Evolutionary conservation across 2,329 filamentous ascomycete genomes (phyloP).

Genomic region (Alternaria hordeiaustralica): DNA sequence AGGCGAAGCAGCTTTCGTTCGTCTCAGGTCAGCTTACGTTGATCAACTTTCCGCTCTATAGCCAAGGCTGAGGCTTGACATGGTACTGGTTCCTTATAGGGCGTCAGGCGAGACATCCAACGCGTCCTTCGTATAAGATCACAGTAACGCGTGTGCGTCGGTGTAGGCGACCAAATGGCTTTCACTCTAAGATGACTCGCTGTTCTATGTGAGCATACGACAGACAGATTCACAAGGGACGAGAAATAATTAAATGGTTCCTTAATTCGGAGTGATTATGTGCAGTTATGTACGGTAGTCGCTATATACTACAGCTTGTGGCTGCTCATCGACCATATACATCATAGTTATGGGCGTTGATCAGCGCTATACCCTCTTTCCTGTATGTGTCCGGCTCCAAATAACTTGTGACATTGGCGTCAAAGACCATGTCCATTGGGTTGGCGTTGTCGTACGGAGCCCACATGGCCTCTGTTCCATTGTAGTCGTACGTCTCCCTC

Average conservation of each 20-base stretch:
- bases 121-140: background rate
- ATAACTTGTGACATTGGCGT: slow-evolving; percentile 52
- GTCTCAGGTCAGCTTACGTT: background rate
- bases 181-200: background rate
- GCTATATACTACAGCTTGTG: background rate
- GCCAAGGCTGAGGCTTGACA: background rate
- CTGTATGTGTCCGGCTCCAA: slow-evolving; percentile 55
- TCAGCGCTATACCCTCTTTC: slow-evolving; percentile 53
- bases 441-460: slow-evolving; percentile 47
- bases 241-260: background rate
- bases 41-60: background rate
- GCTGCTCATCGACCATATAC: slow-evolving; percentile 10
- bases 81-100: background rate
- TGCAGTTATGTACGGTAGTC: background rate
- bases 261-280: background rate
- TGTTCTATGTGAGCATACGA: background rate
- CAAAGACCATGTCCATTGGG: slow-evolving; percentile 54
- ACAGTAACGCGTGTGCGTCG: background rate
- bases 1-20: background rate
- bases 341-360: slow-evolving; percentile 38
- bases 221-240: background rate
- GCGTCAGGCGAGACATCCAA: background rate
- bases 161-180: background rate
- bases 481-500: slow-evolving; percentile 25
- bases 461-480: slow-evolving; percentile 45